phyloP scores from a whole-genome alignment of 2,329 filamentous ascomycete species.

The Tolypocladium amazonense region DNA sequence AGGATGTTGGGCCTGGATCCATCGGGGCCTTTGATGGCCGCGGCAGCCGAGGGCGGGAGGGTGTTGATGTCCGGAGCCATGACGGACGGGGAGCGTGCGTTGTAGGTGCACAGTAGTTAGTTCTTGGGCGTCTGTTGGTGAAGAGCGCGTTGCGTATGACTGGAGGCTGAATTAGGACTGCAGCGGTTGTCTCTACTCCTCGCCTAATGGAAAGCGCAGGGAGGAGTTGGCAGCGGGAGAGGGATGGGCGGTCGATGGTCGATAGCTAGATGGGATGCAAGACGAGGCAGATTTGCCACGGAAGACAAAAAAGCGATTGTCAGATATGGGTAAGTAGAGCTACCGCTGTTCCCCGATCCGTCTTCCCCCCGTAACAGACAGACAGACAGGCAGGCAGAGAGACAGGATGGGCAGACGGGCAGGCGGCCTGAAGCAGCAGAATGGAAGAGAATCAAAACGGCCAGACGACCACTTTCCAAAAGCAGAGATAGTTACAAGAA shows the following conservation, averaged over 20 bases:
- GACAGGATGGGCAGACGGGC: neutral
- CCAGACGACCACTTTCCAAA: neutral
- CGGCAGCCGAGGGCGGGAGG: constrained; percentile 44
- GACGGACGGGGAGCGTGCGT: constrained; percentile 2
- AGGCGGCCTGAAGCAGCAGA: neutral
- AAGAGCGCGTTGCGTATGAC: neutral
- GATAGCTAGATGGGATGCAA: constrained; percentile 1
- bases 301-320: constrained; percentile 8
- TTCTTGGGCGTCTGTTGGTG: neutral
- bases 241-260: neutral
- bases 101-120: neutral
- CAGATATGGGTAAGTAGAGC: constrained; percentile 11
- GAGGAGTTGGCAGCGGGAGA: neutral
- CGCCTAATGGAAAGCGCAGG: neutral
- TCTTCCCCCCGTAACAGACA: neutral
- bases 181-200: neutral
- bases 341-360: constrained; percentile 5
- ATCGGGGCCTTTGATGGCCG: constrained; percentile 9
- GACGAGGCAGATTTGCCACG: constrained; percentile 4
- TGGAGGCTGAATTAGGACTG: neutral
- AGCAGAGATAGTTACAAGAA: neutral
- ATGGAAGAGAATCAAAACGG: neutral
- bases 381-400: neutral
- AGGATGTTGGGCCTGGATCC: constrained; percentile 30
- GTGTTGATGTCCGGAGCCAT: constrained; percentile 72